phyloP scores from a whole-genome alignment of 1,284 basidiomycete species.

The Cystobasidium sp. region DNA sequence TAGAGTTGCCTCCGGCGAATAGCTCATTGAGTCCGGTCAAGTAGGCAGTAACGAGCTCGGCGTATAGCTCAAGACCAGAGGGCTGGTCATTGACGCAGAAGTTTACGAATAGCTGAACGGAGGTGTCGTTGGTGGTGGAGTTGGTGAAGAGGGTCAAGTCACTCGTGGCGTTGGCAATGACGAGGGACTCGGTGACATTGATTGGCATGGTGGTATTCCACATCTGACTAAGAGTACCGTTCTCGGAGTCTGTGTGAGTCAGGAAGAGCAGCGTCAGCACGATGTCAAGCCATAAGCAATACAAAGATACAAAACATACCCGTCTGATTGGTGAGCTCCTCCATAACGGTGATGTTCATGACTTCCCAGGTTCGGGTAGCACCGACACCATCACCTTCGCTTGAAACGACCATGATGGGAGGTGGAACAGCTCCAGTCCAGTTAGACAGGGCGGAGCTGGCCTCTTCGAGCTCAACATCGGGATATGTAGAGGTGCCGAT shows the following conservation, averaged over 20 bases:
- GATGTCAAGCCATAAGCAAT: neutral
- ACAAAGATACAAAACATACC: neutral
- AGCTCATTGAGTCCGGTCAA: constrained; percentile 33
- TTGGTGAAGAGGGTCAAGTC: constrained; percentile 88
- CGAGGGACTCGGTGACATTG: constrained; percentile 89
- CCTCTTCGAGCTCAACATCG: constrained; percentile 26
- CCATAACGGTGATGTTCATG: constrained; percentile 26
- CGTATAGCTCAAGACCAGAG: constrained; percentile 31
- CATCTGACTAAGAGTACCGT: constrained; percentile 26
- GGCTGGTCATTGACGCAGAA: constrained; percentile 42
- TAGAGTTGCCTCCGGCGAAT: constrained; percentile 19
- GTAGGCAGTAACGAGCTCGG: constrained; percentile 36
- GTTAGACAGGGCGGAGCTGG: constrained; percentile 22
- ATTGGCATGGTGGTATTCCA: constrained; percentile 64
- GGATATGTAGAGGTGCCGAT: constrained; percentile 28
- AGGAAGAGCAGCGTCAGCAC: neutral
- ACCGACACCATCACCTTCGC: constrained; percentile 30
- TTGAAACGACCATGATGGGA: constrained; percentile 31
- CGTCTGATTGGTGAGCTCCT: constrained; percentile 29
- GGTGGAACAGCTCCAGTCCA: constrained; percentile 37
- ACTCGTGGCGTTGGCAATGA: constrained; percentile 86
- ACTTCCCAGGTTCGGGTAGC: constrained; percentile 34
- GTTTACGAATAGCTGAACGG: constrained; percentile 41
- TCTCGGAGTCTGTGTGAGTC: neutral
- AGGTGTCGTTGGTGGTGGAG: constrained; percentile 61